phyloP scores from a whole-genome alignment of 2,329 filamentous ascomycete genomes.

The Phoma sp. region DNA sequence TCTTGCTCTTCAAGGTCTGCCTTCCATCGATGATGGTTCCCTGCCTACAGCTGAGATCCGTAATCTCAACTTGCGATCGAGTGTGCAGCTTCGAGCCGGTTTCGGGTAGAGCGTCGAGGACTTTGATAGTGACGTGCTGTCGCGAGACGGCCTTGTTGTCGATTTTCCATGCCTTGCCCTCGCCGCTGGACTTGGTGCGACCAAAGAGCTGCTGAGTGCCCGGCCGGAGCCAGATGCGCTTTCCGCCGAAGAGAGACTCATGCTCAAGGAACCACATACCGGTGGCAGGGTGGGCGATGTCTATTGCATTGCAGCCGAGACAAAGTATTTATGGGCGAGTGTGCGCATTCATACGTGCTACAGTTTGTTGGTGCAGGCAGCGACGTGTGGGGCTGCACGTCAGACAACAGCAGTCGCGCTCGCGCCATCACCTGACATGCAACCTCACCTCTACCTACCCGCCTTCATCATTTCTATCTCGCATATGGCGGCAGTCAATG shows the following conservation, averaged over 20 bases:
- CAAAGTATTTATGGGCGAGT: background rate
- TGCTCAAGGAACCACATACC: slow-evolving; percentile 63
- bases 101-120: slow-evolving; percentile 68
- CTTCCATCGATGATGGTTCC: slow-evolving; percentile 80
- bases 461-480: no score
- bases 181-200: slow-evolving; percentile 66
- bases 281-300: background rate
- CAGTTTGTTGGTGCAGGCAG: slow-evolving; percentile 1
- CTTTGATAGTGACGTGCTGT: slow-evolving; percentile 80
- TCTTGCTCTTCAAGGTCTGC: slow-evolving; percentile 66
- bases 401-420: slow-evolving; percentile 9
- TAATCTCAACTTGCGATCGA: slow-evolving; percentile 73
- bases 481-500: no score
- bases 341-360: background rate
- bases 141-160: slow-evolving; percentile 84
- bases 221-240: slow-evolving; percentile 81
- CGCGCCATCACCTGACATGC: slow-evolving; percentile 18
- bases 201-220: slow-evolving; percentile 87
- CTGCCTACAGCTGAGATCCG: slow-evolving; percentile 79
- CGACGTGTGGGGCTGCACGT: slow-evolving; percentile 12
- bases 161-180: slow-evolving; percentile 60
- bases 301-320: slow-evolving; percentile 10
- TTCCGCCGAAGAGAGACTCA: slow-evolving; percentile 62
- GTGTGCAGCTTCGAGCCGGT: slow-evolving; percentile 69
- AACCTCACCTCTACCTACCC: background rate